phyloP scores from a whole-genome alignment of 1,139 yeast species.

The Debaryomyces robertsiae region DNA sequence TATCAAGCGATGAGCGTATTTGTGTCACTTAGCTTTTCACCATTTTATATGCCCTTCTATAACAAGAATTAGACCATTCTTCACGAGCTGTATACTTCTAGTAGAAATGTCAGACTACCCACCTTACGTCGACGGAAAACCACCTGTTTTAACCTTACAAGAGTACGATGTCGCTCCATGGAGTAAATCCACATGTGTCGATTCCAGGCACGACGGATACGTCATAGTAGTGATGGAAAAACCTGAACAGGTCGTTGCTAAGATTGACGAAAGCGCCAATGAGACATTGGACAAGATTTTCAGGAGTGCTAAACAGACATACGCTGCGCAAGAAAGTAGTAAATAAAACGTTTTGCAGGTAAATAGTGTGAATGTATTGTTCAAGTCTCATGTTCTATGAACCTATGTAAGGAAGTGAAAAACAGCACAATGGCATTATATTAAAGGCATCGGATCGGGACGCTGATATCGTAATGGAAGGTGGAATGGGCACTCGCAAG shows the following conservation, averaged over 20 bases:
- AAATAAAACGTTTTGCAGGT: not conserved
- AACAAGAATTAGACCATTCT: no score
- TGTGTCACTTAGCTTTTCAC: no score
- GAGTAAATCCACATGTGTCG: slow-evolving; percentile 55
- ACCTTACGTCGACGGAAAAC: slow-evolving; percentile 44
- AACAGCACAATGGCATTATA: no score
- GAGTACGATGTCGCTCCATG: slow-evolving; percentile 57
- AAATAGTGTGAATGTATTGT: no score
- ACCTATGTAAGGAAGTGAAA: not conserved
- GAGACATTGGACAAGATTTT: slow-evolving; percentile 46
- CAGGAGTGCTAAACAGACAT: slow-evolving; percentile 45
- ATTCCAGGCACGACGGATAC: slow-evolving; percentile 36
- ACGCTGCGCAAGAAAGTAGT: slow-evolving; percentile 18
- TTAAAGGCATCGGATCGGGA: no score
- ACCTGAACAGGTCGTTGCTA: slow-evolving; percentile 48
- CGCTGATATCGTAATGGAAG: no score
- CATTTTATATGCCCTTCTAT: no score
- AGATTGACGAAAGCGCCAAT: slow-evolving; percentile 37
- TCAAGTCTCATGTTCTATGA: not conserved
- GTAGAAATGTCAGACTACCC: slow-evolving; percentile 37
- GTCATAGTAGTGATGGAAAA: slow-evolving; percentile 51
- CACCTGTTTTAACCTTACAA: slow-evolving; percentile 47
- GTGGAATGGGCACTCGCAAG: no score
- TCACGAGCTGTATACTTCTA: no score
- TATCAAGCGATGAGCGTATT: no score